These are phyloP conservation scores for Rhododendron ovatum DNA, from an alignment of 148 eudicot genomes.

Conservation along the genomic window DNA sequence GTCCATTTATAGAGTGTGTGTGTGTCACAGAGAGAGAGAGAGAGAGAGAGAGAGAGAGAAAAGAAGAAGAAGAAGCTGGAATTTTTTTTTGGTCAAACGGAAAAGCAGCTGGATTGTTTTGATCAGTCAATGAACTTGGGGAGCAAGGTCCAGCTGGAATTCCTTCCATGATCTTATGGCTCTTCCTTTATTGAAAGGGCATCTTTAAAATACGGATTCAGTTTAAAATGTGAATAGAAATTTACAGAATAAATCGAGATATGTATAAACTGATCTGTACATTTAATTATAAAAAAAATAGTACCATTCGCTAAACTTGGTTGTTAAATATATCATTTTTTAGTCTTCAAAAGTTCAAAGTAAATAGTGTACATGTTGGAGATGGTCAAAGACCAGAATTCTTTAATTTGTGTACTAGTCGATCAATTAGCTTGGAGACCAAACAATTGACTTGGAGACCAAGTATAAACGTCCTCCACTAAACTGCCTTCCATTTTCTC, in stretches of 20 bases:
- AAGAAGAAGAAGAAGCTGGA: neutral
- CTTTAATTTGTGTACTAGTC: neutral
- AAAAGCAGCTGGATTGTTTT: neutral
- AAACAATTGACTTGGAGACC: neutral
- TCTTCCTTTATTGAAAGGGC: neutral
- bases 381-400: no score
- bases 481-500: no score
- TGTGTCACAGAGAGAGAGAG: no score
- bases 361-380: no score
- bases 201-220: no score
- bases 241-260: no score
- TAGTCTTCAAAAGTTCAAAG: no score
- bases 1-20: neutral
- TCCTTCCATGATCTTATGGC: neutral
- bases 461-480: neutral
- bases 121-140: neutral
- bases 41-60: neutral
- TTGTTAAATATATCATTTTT: no score
- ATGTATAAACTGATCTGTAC: fast-evolving
- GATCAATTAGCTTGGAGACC: neutral
- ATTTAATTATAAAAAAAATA: no score
- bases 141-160: neutral
- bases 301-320: no score
- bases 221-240: no score
- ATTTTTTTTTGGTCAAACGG: no score